Evolutionary conservation across 2,329 filamentous ascomycete genomes (phyloP).

Genomic region (Hirsutella thompsonii): DNA sequence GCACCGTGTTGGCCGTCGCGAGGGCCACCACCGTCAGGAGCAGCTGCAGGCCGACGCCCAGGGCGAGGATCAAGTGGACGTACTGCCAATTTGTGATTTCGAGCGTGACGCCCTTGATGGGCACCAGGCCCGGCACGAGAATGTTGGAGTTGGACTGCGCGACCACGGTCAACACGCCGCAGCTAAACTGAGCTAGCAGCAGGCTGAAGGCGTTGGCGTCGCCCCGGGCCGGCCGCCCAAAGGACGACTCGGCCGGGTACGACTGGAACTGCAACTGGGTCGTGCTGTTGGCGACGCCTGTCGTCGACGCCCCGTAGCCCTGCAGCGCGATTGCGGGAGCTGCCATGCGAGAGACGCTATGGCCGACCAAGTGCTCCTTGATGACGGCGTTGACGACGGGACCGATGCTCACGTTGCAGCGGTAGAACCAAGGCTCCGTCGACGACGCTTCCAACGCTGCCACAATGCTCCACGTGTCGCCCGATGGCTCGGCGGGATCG

Average conservation of each 20-base stretch:
- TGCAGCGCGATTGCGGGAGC: constrained; percentile 25
- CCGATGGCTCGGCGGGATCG: constrained; percentile 11
- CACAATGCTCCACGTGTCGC: constrained; percentile 14
- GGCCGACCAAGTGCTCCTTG: constrained; percentile 21
- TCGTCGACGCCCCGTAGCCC: constrained; percentile 18
- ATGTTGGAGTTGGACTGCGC: constrained; percentile 17
- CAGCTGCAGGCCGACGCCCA: constrained; percentile 18
- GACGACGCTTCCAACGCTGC: constrained; percentile 24
- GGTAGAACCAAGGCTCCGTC: constrained; percentile 25
- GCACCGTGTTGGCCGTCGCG: constrained; percentile 13
- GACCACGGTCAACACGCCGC: constrained; percentile 20
- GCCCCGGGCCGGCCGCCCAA: constrained; percentile 20
- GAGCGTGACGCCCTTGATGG: constrained; percentile 17
- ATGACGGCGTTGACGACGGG: constrained; percentile 19
- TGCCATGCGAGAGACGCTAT: constrained; percentile 19
- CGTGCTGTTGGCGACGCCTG: constrained; percentile 10
- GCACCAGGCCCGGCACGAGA: constrained; percentile 13
- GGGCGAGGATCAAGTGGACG: constrained; percentile 17
- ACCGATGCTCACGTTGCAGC: constrained; percentile 23
- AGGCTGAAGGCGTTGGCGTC: constrained; percentile 18
- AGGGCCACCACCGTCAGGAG: constrained; percentile 11
- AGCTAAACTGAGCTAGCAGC: constrained; percentile 20
- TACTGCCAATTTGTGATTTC: constrained; percentile 18
- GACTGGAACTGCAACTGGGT: constrained; percentile 19
- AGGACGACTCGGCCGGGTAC: constrained; percentile 27